Evolutionary conservation across 2,329 filamentous ascomycete genomes (phyloP), one percentile per base, ranked within the genome.

Genomic region (Clonostachys sp.): DNA sequence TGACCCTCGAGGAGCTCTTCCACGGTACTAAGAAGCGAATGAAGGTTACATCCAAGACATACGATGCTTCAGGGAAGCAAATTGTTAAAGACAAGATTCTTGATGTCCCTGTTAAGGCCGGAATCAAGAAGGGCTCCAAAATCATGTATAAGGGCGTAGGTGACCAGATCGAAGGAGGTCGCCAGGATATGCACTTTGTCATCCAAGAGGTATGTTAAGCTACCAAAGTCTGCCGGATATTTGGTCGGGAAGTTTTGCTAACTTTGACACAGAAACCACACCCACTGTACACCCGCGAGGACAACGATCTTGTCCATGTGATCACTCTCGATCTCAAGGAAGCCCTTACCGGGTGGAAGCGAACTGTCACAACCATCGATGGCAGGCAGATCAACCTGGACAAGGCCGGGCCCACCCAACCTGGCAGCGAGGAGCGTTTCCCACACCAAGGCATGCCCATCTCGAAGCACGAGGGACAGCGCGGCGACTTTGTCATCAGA

Each of bases 91-190:
- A 99, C 58, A 88, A 91, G 60, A 89, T 96, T 16, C 73, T 99
- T 33, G 91, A 95, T 62, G 92, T 97, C 45, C 90, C 91, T 42
- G 96, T 99, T 71, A 97, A 96, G 72, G 85, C 90, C 6, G 94
- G 94, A 50, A 72, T 97, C 68, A 96, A 97, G 72, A 91, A 95
- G 58, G 94, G 94, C 33, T 95, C 89, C 61, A 99, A 97, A 77
- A 96, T 99, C 69, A 96, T 96, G 71, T 99, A 96, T 64, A 89
- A 88, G 61, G 91, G 92, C 40, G 91, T 99, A n/a, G 94, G 94
- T 12, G 94, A 99, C 67, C 91, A 97, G 65, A 91, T 96, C 51
- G 94, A 97, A 62, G 94, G 94, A 40, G 92, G 92, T 13, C 89
- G 91, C 50, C 94, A 99, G 66, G 94, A 99, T 67, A 70, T 99